Evolutionary conservation across 371 early-diverging fungal species (phyloP).

Genomic region (Rhizomucor pusillus): DNA sequence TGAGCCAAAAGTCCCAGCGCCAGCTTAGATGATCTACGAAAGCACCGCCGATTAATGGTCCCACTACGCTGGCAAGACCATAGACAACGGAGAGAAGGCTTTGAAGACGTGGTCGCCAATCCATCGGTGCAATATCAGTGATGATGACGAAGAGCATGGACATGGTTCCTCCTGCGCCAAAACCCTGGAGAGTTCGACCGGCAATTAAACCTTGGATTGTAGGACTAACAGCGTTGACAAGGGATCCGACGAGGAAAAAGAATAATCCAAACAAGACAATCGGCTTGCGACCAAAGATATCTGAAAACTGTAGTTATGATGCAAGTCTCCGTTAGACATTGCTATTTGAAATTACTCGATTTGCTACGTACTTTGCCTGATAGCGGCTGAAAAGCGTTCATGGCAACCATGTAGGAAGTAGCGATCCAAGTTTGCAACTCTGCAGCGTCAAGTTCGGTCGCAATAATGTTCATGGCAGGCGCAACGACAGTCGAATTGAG

Average conservation of each 20-base stretch:
- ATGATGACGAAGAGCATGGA: conserved; percentile 70
- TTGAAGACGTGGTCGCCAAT: conserved; percentile 51
- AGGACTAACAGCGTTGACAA: conserved; percentile 9
- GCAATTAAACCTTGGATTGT: conserved; percentile 53
- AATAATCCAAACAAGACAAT: conserved; percentile 25
- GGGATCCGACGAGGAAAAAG: conserved; percentile 36
- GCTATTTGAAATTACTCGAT: neutral
- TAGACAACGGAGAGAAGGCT: conserved; percentile 57
- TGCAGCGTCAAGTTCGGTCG: conserved; percentile 7
- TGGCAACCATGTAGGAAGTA: conserved; percentile 45
- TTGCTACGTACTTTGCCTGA: conserved; percentile 48
- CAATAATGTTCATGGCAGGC: conserved; percentile 13
- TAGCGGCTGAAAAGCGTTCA: conserved; percentile 50
- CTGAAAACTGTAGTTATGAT: conserved; percentile 21
- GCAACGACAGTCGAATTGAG: conserved; percentile 77
- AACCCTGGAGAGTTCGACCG: conserved; percentile 67
- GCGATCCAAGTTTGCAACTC: conserved; percentile 5
- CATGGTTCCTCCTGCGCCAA: conserved; percentile 69
- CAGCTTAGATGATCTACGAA: conserved; percentile 63
- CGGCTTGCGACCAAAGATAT: conserved; percentile 42
- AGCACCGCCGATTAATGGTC: conserved; percentile 76
- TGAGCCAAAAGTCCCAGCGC: conserved; percentile 78
- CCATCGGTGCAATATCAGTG: conserved; percentile 65
- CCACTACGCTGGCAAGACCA: conserved; percentile 60
- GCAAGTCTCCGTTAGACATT: neutral